Conservation (phyloP, 768 basidiomycete genomes). For the Lactarius evosmus region DNA sequence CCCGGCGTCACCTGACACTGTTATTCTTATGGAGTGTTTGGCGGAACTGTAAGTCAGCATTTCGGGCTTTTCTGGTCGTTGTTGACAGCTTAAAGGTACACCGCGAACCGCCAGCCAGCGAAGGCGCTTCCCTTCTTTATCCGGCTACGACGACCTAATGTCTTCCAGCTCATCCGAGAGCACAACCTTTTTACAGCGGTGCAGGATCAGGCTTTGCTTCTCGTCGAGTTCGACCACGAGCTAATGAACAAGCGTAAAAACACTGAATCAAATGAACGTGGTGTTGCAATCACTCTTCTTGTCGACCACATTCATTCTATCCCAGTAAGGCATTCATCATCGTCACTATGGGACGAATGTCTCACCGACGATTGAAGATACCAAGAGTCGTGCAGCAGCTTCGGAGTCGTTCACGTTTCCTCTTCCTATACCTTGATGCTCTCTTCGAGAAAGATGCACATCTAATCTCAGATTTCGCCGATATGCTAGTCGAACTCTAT, state of each 20-base stretch:
- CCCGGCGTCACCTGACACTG: conserved; percentile 44
- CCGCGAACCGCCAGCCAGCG: conserved; percentile 84
- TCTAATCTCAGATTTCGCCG: conserved; percentile 75
- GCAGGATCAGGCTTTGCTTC: conserved; percentile 85
- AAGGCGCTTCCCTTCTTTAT: conserved; percentile 92
- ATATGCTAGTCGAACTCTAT: conserved; percentile 87
- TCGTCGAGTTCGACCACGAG: conserved; percentile 94
- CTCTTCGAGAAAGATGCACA: conserved; percentile 84
- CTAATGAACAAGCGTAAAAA: conserved; percentile 56
- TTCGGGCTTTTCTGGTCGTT: not conserved
- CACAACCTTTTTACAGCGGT: conserved; percentile 94
- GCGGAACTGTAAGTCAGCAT: conserved; percentile 69
- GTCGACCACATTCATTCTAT: conserved; percentile 97
- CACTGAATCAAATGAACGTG: conserved; percentile 46
- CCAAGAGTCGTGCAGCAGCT: conserved; percentile 87
- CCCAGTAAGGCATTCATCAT: conserved; percentile 55
- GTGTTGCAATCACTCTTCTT: conserved; percentile 79
- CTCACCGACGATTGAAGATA: conserved; percentile 50
- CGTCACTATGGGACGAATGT: not conserved
- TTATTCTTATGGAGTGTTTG: conserved; percentile 87
- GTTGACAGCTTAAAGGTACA: conserved; percentile 53
- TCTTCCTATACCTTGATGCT: conserved; percentile 92
- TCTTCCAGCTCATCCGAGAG: conserved; percentile 92
- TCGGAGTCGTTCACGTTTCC: conserved; percentile 66
- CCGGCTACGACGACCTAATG: conserved; percentile 78